Conservation (phyloP, 306 rosid species). For the Aeschynomene evenia region DNA sequence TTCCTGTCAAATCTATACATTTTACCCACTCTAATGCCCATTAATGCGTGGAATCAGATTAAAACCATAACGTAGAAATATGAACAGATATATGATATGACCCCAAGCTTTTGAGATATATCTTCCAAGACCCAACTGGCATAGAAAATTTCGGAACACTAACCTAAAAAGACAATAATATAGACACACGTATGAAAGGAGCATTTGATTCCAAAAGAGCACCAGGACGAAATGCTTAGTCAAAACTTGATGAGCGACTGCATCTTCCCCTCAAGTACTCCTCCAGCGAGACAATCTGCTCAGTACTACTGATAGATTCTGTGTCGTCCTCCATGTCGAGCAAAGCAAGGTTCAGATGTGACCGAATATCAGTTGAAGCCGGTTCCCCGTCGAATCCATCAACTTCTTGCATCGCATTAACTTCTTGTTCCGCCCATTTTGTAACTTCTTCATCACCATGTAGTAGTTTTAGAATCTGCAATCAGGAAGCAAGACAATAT, state of each 20-base stretch:
- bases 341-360: conserved; percentile 82
- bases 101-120: conserved; percentile 23
- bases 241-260: conserved; percentile 55
- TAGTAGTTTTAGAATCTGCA: conserved; percentile 81
- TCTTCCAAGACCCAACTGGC: conserved; percentile 46
- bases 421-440: conserved; percentile 71
- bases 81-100: background rate
- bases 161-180: conserved; percentile 27
- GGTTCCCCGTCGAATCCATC: conserved; percentile 60
- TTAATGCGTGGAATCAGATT: background rate
- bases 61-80: background rate
- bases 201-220: conserved; percentile 12
- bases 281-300: conserved; percentile 70
- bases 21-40: background rate
- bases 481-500: background rate
- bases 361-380: conserved; percentile 55
- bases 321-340: conserved; percentile 77
- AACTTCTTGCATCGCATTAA: conserved; percentile 43
- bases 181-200: conserved; percentile 15
- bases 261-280: conserved; percentile 71
- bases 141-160: conserved; percentile 22
- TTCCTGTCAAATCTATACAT: background rate
- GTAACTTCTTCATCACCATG: conserved; percentile 74
- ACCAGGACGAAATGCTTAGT: conserved; percentile 5
- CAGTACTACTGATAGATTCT: conserved; percentile 57